Evolutionary conservation across 83 land plant genomes (phyloP).

Genomic region (Thuja plicata): DNA sequence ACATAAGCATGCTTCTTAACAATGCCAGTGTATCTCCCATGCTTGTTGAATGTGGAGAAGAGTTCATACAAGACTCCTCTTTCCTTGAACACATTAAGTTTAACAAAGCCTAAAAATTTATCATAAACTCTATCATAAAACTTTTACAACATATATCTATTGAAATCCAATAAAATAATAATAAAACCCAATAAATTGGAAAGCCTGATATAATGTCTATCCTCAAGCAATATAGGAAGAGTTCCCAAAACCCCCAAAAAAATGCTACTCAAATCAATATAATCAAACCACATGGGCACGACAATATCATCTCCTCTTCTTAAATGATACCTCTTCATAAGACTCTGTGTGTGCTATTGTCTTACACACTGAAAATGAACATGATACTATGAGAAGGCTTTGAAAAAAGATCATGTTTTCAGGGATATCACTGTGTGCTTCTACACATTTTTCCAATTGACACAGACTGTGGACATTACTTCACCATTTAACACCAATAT

Average conservation of each 20-base stretch:
- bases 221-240: not conserved
- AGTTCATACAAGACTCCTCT: not conserved
- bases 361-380: not conserved
- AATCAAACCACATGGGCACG: not conserved
- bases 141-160: not conserved
- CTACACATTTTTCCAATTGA: not conserved
- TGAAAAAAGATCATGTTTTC: not conserved
- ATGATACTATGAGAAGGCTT: not conserved
- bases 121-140: not conserved
- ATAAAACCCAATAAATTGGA: not conserved
- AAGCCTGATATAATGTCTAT: not conserved
- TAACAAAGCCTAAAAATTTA: not conserved
- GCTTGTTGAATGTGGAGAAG: not conserved
- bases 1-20: not conserved
- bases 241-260: not conserved
- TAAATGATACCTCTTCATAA: not conserved
- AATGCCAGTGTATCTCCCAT: no score
- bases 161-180: not conserved
- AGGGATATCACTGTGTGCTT: not conserved
- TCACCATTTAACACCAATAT: not conserved
- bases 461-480: not conserved
- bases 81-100: not conserved
- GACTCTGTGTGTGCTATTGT: not conserved
- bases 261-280: not conserved
- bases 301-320: not conserved